Evolutionary conservation across 768 basidiomycete species (phyloP).

Genomic region (Exidia glandulosa): DNA sequence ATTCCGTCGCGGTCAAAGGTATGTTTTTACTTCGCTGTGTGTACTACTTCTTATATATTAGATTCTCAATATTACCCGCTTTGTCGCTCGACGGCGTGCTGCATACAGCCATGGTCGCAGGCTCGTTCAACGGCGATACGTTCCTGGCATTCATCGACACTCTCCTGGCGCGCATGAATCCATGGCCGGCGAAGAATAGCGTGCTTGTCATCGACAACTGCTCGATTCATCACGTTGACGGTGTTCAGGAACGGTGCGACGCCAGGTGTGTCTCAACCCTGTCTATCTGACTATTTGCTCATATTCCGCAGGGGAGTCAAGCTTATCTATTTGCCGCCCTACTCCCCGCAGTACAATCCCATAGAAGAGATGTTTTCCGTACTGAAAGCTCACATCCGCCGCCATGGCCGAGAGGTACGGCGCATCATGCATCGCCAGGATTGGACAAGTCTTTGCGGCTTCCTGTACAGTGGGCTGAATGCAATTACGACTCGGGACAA

Average conservation of each 20-base stretch:
- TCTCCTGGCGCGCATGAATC: conserved; percentile 18
- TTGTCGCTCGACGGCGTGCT: conserved; percentile 8
- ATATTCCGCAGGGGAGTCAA: too few species aligned
- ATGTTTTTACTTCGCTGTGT: neutral
- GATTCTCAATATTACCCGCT: conserved; percentile 9
- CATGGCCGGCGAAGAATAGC: conserved; percentile 18
- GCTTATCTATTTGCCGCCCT: too few species aligned
- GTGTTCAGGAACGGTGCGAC: conserved; percentile 15
- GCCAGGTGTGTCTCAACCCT: too few species aligned
- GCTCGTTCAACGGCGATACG: conserved; percentile 1
- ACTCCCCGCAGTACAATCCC: too few species aligned
- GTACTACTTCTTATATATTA: neutral
- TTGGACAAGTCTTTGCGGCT: too few species aligned
- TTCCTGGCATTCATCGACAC: conserved; percentile 6
- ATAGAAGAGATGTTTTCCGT: too few species aligned
- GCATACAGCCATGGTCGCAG: neutral
- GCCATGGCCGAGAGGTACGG: too few species aligned
- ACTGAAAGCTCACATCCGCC: too few species aligned
- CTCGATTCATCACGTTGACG: conserved; percentile 25
- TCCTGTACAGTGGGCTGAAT: too few species aligned
- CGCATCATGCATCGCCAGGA: too few species aligned
- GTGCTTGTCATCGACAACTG: conserved; percentile 28
- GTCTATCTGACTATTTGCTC: too few species aligned
- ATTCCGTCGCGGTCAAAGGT: conserved; percentile 14
- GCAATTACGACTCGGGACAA: too few species aligned